Evolutionary conservation across 129 eudicot species (phyloP), one percentile per base, ranked within the genome.

Genomic region (Chrysanthemum lavandulifolium): DNA sequence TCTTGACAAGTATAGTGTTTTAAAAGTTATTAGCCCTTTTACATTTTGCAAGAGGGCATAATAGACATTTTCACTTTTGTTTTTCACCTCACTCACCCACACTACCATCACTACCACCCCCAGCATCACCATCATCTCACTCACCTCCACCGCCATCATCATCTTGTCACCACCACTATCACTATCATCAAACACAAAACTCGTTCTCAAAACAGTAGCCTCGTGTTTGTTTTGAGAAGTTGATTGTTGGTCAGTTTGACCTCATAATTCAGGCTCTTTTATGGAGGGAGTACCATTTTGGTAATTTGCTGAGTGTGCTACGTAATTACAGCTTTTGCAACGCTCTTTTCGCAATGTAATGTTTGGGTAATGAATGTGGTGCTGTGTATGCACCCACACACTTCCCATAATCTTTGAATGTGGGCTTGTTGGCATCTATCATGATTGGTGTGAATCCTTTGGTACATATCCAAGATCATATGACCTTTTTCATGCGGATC

Each of bases 291-390:
- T 43, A 21, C 8, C 13, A 58, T 27, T 13, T n/a, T 74, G 27
- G 2, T 15, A 58, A 59, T 31, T 68, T 76, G 13, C 36, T 15
- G 61, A 57, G 14, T 67, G 50, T 57, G 10, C 64, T 52, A 51
- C 33, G 60, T 8, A 19, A 48, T 63, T 79, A 71, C 85, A 94
- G 99, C n/a, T 72, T 94, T 94, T 80, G 99, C 97, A 77, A 94
- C 94, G 97, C 97, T 33, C 84, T n/a, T 94, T 40, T 73, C 71
- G n/a, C 81, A 84, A 57, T 85, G 83, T 72, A 76, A 94, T 65
- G 94, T 94, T 13, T 94, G 99, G 99, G 96, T 94, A 21, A 90
- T 90, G 99, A 94, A 88, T 81, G 99, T 94, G 70, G 88, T 94
- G 56, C 99, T 10, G 89, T 88, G 16, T 88, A 90, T 81, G 89